Conservation (phyloP, 768 basidiomycete genomes). For the Trametes cubensis region DNA sequence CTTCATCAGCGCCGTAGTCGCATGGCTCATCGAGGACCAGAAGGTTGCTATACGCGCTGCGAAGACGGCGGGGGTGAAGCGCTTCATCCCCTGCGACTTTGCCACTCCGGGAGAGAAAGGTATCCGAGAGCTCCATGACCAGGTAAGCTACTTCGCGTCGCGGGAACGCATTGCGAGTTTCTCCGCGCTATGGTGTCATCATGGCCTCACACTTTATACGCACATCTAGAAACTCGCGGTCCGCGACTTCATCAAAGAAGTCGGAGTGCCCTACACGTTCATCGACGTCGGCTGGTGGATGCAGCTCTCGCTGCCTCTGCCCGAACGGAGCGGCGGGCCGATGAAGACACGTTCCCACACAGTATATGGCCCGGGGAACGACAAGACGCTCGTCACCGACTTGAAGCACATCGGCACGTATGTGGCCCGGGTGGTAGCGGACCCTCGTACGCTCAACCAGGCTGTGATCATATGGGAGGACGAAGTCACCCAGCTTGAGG, state of each 20-base stretch:
- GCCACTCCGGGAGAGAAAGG: conserved; percentile 22
- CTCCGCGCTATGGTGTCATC: no score
- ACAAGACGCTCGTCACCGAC: conserved; percentile 29
- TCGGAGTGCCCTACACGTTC: conserved; percentile 35
- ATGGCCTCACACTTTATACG: no score
- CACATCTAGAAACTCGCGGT: conserved; percentile 35
- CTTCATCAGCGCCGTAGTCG: conserved; percentile 21
- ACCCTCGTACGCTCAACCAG: conserved; percentile 38
- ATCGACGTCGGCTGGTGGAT: no score
- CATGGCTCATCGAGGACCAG: conserved; percentile 15
- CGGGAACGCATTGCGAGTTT: no score
- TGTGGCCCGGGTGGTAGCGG: conserved; percentile 36
- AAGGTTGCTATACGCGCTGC: conserved; percentile 25
- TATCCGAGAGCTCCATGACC: conserved; percentile 18
- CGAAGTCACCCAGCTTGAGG: conserved; percentile 30
- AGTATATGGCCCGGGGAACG: conserved; percentile 27
- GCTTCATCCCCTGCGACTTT: conserved; percentile 33
- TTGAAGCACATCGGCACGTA: conserved; percentile 32
- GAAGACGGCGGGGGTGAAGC: conserved; percentile 28
- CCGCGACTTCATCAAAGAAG: conserved; percentile 32
- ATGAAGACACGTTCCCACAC: not conserved
- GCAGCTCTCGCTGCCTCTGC: conserved; percentile 25
- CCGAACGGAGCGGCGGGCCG: not conserved
- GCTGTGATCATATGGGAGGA: no score
- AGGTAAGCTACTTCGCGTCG: not conserved